Evolutionary conservation across 495 filamentous ascomycete genomes (phyloP), one percentile per base, ranked within the genome.

Genomic region (Neurospora hispaniola): DNA sequence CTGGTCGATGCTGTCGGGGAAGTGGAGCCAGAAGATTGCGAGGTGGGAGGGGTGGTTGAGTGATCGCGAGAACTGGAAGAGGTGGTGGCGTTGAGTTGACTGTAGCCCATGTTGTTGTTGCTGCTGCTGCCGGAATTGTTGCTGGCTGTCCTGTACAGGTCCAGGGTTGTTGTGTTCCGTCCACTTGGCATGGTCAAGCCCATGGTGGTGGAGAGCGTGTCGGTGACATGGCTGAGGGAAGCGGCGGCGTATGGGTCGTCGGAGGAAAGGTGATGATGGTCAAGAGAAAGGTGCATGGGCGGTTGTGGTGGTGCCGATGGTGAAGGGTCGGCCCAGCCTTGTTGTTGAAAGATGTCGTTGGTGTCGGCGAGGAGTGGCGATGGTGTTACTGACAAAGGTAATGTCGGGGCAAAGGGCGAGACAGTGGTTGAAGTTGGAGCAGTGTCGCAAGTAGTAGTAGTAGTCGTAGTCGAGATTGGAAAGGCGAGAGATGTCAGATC

Each of bases 201-300:
- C 54, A 66, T 66, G 27, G 54, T 7, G 54, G 54, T 18, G 54
- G 54, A 66, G 54, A 66, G 35, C 23, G 66, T 4, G 71, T 42
- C 68, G 41, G 69, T 39, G 27, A 70, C 71, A 27, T 69, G 70
- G 38, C 46, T 40, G 71, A 70, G 71, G 54, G 69, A 31, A 20
- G 31, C 42, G 14, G 71, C 39, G 62, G 71, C 59, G 54, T 39
- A 70, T n/a, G 69, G 69, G 54, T 70, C 54, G 54, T 68, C 39
- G 11, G 54, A 69, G 12, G 40, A 42, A 16, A 69, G 9, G 71
- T 35, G 66, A 42, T 73, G 68, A 31, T 48, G 72, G 12, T 41
- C 20, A 42, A 73, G 70, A 35, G 69, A 27, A 41, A 73, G 27
- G 54, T 66, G 54, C 54, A 66, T 66, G 23, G 54, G 14, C 23